Conservation (phyloP, 495 filamentous ascomycete genomes). For the Talaromyces liani region DNA sequence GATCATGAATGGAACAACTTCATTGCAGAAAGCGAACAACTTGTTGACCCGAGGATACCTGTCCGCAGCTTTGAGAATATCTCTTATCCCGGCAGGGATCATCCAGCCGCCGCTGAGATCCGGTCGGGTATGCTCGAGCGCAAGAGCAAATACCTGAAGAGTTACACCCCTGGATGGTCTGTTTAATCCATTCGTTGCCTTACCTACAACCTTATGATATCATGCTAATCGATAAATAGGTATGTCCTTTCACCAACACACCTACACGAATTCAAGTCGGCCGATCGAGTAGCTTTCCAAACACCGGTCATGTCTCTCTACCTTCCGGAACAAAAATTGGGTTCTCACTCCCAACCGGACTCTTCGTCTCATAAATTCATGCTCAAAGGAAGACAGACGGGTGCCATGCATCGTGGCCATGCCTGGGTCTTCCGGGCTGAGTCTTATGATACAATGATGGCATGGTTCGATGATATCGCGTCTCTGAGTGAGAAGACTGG, state of each 20-base stretch:
- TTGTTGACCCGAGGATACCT: constrained; percentile 79
- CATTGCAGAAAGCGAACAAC: constrained; percentile 72
- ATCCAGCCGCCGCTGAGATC: constrained; percentile 80
- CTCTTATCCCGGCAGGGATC: constrained; percentile 86
- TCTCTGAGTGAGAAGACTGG: constrained; percentile 79
- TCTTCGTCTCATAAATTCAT: constrained; percentile 97
- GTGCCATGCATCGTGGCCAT: constrained; percentile 87
- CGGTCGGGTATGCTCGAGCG: constrained; percentile 86
- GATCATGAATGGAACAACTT: constrained; percentile 88
- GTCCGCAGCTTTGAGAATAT: constrained; percentile 75
- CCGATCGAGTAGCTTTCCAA: constrained; percentile 60
- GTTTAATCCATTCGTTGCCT: constrained; percentile 16
- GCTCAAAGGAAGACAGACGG: constrained; percentile 91
- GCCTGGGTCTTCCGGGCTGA: constrained; percentile 97
- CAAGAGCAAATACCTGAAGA: constrained; percentile 98
- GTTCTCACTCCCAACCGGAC: constrained; percentile 76
- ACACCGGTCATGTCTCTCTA: constrained; percentile 92
- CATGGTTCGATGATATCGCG: constrained; percentile 92
- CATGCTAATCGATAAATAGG: constrained; percentile 40
- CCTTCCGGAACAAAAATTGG: constrained; percentile 89
- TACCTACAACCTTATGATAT: background rate
- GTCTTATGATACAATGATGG: constrained; percentile 92
- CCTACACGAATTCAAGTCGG: constrained; percentile 95
- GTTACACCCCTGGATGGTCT: constrained; percentile 94
- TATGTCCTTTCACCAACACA: constrained; percentile 96